Evolutionary conservation across 257 asterid species (phyloP).

Genomic region (Solanum commersonii): DNA sequence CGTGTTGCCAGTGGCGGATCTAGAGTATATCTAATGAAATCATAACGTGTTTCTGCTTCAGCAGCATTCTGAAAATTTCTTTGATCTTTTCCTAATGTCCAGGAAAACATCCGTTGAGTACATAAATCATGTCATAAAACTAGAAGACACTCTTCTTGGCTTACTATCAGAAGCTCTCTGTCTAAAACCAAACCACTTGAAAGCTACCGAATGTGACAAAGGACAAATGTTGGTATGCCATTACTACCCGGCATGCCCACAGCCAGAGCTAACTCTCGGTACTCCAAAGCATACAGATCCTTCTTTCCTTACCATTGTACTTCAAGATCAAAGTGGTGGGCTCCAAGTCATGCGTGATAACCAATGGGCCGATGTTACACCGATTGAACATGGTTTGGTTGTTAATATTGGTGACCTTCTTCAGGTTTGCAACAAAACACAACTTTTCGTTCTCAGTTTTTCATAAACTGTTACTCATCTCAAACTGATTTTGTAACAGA

Average conservation of each 20-base stretch:
- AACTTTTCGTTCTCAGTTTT: background rate
- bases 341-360: slow-evolving; percentile 50
- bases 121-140: slow-evolving; percentile 12
- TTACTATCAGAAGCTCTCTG: slow-evolving; percentile 63
- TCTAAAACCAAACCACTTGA: slow-evolving; percentile 28
- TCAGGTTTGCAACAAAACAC: slow-evolving; percentile 28
- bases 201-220: slow-evolving; percentile 24
- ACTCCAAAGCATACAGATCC: slow-evolving; percentile 54
- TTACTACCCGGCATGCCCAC: slow-evolving; percentile 63
- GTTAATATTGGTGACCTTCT: slow-evolving; percentile 64
- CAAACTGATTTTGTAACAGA: slow-evolving; percentile 9
- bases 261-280: slow-evolving; percentile 64
- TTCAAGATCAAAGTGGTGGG: slow-evolving; percentile 58
- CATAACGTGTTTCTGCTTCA: too few relatives aligned
- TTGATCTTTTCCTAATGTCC: background rate
- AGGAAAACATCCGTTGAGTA: slow-evolving; percentile 38
- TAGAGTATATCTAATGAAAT: background rate
- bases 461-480: background rate
- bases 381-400: slow-evolving; percentile 37
- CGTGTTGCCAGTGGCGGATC: background rate
- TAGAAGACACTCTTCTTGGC: slow-evolving; percentile 33
- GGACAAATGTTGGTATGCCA: slow-evolving; percentile 30
- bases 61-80: too few relatives aligned
- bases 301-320: slow-evolving; percentile 41
- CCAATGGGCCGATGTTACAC: slow-evolving; percentile 36